Percentiles rank a stretch among this genome's conserved stretches.
Evolutionary conservation across 768 basidiomycete species (phyloP).

Genomic region (Dictyophora rubrovolvata): DNA sequence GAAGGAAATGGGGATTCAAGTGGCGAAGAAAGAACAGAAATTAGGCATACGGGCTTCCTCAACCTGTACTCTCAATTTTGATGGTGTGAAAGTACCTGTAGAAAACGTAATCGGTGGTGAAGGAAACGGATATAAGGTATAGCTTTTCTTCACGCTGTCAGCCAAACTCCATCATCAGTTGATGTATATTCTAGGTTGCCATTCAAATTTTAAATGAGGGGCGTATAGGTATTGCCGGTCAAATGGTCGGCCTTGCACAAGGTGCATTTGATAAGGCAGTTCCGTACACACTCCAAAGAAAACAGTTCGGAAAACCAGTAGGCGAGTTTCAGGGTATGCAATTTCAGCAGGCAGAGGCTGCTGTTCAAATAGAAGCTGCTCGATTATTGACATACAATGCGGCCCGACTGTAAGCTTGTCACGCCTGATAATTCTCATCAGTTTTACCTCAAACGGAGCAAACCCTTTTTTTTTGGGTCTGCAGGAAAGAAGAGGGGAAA

Average conservation of each 20-base stretch:
- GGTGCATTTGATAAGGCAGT: conserved; percentile 94
- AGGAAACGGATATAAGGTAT: conserved; percentile 84
- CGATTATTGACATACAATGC: conserved; percentile 94
- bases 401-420: conserved; percentile 48
- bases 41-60: conserved; percentile 94
- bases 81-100: conserved; percentile 75
- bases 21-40: conserved; percentile 99
- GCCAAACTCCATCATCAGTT: background rate
- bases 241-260: conserved; percentile 97
- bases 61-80: conserved; percentile 90
- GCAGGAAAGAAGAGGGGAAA: conserved; percentile 75
- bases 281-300: conserved; percentile 89
- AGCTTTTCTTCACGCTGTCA: background rate
- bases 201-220: conserved; percentile 97
- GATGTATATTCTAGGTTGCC: conserved; percentile 47
- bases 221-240: conserved; percentile 95
- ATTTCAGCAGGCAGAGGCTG: conserved; percentile 87
- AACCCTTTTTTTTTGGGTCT: background rate
- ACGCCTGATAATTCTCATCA: background rate
- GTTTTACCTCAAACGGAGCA: background rate
- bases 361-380: conserved; percentile 82
- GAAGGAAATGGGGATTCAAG: conserved; percentile 92
- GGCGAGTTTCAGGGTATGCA: conserved; percentile 96
- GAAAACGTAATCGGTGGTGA: conserved; percentile 90
- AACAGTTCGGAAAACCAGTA: conserved; percentile 89